These are phyloP conservation scores for Blastocrithidia nonstop DNA, from an alignment of 208 protist genomes.

Conservation along the genomic window DNA sequence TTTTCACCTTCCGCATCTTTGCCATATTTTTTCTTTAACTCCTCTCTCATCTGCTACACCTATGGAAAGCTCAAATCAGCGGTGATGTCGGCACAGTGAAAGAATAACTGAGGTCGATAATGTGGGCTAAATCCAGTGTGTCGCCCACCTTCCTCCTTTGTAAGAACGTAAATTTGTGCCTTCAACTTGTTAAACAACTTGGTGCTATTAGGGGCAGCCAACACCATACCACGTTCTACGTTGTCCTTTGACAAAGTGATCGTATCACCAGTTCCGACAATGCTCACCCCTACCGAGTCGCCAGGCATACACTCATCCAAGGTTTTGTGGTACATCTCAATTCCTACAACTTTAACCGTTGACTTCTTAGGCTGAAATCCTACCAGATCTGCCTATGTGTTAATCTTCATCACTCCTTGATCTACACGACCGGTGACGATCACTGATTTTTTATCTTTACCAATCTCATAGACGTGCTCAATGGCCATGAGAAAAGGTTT, in stretches of 20 bases:
- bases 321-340: slow-evolving; percentile 96
- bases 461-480: slow-evolving; percentile 89
- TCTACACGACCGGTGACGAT: slow-evolving; percentile 94
- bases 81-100: slow-evolving; percentile 96
- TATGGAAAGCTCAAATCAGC: slow-evolving; percentile 90
- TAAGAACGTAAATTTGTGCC: slow-evolving; percentile 96
- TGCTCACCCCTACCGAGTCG: slow-evolving; percentile 95
- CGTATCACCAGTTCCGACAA: slow-evolving; percentile 79
- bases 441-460: slow-evolving; percentile 89
- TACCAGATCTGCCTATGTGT: slow-evolving; percentile 93
- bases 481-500: slow-evolving; percentile 97
- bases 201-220: slow-evolving; percentile 87
- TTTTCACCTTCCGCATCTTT: slow-evolving; percentile 64
- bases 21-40: slow-evolving; percentile 72
- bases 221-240: slow-evolving; percentile 90
- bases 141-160: slow-evolving; percentile 97
- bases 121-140: slow-evolving; percentile 95
- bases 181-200: slow-evolving; percentile 89
- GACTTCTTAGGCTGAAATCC: slow-evolving; percentile 83
- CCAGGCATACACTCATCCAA: slow-evolving; percentile 92
- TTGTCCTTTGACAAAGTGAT: slow-evolving; percentile 91
- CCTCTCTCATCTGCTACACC: slow-evolving; percentile 42
- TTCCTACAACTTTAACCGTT: slow-evolving; percentile 84
- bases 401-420: slow-evolving; percentile 87
- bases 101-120: slow-evolving; percentile 97